These are phyloP conservation scores for Aleurites moluccanus DNA, from an alignment of 441 rosid genomes.

Conservation along the genomic window DNA sequence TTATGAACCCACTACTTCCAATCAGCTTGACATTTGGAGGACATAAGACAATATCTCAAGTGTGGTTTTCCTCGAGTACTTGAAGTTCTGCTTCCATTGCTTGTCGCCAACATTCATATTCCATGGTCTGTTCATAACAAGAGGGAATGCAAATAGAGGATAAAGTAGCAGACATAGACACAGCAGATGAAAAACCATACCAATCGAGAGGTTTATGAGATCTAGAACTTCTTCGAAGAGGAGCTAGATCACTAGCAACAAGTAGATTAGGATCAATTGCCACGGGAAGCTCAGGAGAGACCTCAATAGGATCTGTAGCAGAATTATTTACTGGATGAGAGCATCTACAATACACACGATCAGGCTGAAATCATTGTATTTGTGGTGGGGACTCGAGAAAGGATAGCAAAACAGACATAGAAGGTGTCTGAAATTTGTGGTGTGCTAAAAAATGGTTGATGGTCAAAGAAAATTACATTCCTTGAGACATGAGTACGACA, in stretches of 20 bases:
- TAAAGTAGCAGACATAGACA: too few species aligned
- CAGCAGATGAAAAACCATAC: constrained; percentile 3
- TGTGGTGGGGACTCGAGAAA: not conserved
- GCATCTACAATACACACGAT: not conserved
- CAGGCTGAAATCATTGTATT: constrained; percentile 3
- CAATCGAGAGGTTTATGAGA: constrained; percentile 7
- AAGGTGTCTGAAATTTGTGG: not conserved
- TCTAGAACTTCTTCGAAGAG: constrained; percentile 11
- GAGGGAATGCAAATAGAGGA: not conserved
- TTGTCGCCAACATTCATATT: too few species aligned
- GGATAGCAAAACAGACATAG: not conserved
- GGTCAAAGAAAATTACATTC: constrained; percentile 2
- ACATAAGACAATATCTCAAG: too few species aligned
- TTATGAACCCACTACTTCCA: constrained; percentile 11
- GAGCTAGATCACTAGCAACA: not conserved
- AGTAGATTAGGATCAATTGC: constrained; percentile 1
- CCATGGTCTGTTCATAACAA: too few species aligned
- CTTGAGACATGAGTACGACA: not conserved
- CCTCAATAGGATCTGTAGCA: too few species aligned
- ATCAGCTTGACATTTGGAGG: constrained; percentile 17
- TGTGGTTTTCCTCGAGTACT: too few species aligned
- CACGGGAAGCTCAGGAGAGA: not conserved
- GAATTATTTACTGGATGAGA: not conserved
- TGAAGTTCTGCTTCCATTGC: too few species aligned
- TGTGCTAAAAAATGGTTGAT: constrained; percentile 6